phyloP scores from a whole-genome alignment of 2,329 filamentous ascomycete genomes.

The Penicillium sp. region DNA sequence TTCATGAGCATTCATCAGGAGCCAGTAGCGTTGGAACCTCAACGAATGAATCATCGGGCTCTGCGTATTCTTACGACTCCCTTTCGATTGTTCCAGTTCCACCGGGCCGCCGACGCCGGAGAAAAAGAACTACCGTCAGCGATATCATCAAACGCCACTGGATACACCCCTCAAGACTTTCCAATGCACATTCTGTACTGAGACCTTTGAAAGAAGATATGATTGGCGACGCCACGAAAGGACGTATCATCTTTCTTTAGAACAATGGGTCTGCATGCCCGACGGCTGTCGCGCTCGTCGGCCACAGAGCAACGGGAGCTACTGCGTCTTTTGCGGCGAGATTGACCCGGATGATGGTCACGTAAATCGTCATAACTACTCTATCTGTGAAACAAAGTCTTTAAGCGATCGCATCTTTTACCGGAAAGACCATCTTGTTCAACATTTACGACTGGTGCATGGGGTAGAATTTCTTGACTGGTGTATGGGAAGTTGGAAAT shows the following conservation, averaged over 20 bases:
- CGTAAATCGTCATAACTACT: slow-evolving; percentile 48
- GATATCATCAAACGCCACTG: no score
- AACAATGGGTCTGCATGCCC: slow-evolving; percentile 22
- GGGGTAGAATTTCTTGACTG: slow-evolving; percentile 34
- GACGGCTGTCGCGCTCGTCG: slow-evolving; percentile 13
- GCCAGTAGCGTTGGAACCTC: no score
- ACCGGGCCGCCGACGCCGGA: no score
- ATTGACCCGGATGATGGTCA: slow-evolving; percentile 47
- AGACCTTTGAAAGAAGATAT: slow-evolving; percentile 26
- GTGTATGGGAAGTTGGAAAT: slow-evolving; percentile 20
- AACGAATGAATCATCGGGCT: no score
- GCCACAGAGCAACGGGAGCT: no score
- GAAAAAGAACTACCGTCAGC: no score
- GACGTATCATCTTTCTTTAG: slow-evolving; percentile 23
- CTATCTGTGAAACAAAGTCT: slow-evolving; percentile 46
- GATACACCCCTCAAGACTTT: no score
- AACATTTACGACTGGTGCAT: slow-evolving; percentile 53
- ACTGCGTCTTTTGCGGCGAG: slow-evolving; percentile 51
- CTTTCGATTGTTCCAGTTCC: no score
- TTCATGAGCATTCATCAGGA: no score
- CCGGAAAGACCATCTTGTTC: slow-evolving; percentile 53
- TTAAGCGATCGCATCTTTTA: no score
- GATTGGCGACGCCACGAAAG: slow-evolving; percentile 28
- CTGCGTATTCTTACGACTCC: no score
- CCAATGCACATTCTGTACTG: slow-evolving; percentile 29